Base-by-base conservation (phyloP, 2,329 filamentous ascomycete genomes). In the Aspergillus neotritici region DNA sequence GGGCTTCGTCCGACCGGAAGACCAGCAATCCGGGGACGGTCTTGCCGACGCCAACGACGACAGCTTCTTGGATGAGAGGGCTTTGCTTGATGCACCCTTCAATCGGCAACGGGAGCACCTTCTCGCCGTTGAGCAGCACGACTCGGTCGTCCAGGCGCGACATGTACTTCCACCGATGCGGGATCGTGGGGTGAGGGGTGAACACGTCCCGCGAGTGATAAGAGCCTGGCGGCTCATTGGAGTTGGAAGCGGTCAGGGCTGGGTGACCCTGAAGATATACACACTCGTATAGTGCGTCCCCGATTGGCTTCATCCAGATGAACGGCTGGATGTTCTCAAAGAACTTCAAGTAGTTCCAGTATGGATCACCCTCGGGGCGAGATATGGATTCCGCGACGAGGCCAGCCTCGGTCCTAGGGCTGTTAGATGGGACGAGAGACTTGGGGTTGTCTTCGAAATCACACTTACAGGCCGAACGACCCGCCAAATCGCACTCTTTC, bases 331-430 rank as follows among this genome's bases (percentile, higher is more conserved):
- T 52, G 36, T 63, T 64, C 12, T 62, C 60, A 32, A 67, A 70
- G 13, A 67, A 65, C 11, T 60, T 55, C 37, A 73, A 45, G 45
- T 71, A 72, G 25, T 68, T 63, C 70, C 70, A 73, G n/a, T 62
- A 56, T 11, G 65, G 61, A 35, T 70, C 66, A 2, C 50, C 58
- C 3, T 55, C 56, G 3, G 64, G 62, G 8, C 68, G 64, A 4
- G 61, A 54, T 31, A 71, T 63, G 1, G 69, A 71, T 41, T 70
- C 68, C 10, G 66, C 67, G 2, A 69, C 61, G 4, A 70, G 61
- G 3, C 70, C 70, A 10, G 68, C 66, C 47, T 72, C 69, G 6
- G 69, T 71, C 40, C 68, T 70, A 31, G 3, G n/a, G 31, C 53
- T 33, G 51, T 58, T 33, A 53, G 37, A 17, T 13, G 37, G 12